phyloP scores from a whole-genome alignment of 768 basidiomycete genomes.

The Lentinula guzmanii region DNA sequence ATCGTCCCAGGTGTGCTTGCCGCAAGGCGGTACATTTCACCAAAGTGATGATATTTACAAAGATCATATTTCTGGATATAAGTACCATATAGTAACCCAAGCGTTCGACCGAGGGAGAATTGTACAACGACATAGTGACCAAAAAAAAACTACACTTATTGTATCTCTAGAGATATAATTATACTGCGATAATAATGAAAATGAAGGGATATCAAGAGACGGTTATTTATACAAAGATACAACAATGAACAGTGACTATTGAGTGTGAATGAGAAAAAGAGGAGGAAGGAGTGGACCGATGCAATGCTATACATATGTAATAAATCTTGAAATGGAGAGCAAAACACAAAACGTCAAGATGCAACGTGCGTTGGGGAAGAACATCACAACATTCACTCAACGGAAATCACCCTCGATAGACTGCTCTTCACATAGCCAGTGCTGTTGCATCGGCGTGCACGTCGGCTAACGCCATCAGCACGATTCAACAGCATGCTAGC shows the following conservation, averaged over 20 bases:
- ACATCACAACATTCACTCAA: background rate
- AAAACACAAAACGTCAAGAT: background rate
- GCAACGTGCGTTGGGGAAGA: conserved; percentile 11
- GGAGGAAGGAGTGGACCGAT: background rate
- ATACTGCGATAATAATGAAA: background rate
- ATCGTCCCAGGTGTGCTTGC: no score
- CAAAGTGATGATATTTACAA: background rate
- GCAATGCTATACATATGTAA: conserved; percentile 8
- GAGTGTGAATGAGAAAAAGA: background rate
- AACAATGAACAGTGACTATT: conserved; percentile 1
- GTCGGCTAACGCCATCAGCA: background rate
- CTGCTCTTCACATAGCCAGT: conserved; percentile 2
- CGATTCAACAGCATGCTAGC: conserved; percentile 7
- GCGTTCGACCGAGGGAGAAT: background rate
- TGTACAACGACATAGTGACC: conserved; percentile 1
- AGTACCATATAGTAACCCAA: conserved; percentile 4
- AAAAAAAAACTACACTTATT: background rate
- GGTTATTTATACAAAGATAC: conserved; percentile 2
- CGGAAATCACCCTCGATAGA: background rate
- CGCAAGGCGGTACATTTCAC: no score
- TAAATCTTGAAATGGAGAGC: conserved; percentile 4
- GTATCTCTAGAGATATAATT: background rate
- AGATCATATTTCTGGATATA: background rate
- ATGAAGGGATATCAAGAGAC: background rate
- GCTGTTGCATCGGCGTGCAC: background rate